These are phyloP conservation scores for Saccharomyces pastorianus DNA, from an alignment of 1,139 yeast genomes.

Conservation along the genomic window DNA sequence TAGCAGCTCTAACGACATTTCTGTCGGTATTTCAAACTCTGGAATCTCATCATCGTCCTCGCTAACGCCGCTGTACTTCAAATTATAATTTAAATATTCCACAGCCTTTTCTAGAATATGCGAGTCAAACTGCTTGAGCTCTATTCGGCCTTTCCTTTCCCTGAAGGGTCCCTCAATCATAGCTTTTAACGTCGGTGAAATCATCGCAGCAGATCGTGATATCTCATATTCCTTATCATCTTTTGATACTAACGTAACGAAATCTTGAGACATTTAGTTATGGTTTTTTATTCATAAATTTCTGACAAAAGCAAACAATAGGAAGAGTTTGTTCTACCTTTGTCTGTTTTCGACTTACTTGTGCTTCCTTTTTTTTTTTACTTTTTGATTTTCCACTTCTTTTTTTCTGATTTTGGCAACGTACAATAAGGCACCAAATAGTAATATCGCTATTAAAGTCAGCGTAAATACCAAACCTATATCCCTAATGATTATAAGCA, in stretches of 20 bases:
- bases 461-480: background rate
- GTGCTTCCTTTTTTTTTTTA: background rate
- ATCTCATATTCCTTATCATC: constrained; percentile 64
- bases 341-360: background rate
- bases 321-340: background rate
- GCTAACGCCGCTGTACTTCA: constrained; percentile 55
- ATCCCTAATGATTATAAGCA: background rate
- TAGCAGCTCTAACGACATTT: constrained; percentile 79
- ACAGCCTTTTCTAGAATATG: constrained; percentile 70
- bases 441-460: background rate
- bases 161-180: constrained; percentile 37
- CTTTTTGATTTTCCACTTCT: background rate
- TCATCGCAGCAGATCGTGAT: constrained; percentile 68
- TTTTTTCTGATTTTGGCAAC: background rate
- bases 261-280: constrained; percentile 26
- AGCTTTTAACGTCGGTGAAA: constrained; percentile 71
- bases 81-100: constrained; percentile 75
- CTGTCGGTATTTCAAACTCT: constrained; percentile 87
- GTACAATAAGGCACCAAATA: background rate
- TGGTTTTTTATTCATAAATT: background rate
- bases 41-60: constrained; percentile 51
- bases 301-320: background rate
- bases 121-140: constrained; percentile 52
- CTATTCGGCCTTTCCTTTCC: constrained; percentile 35
- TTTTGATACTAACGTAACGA: constrained; percentile 64